These are phyloP conservation scores for Desmodesmus armatus DNA, from an alignment of 139 green algal genomes.

Conservation along the genomic window DNA sequence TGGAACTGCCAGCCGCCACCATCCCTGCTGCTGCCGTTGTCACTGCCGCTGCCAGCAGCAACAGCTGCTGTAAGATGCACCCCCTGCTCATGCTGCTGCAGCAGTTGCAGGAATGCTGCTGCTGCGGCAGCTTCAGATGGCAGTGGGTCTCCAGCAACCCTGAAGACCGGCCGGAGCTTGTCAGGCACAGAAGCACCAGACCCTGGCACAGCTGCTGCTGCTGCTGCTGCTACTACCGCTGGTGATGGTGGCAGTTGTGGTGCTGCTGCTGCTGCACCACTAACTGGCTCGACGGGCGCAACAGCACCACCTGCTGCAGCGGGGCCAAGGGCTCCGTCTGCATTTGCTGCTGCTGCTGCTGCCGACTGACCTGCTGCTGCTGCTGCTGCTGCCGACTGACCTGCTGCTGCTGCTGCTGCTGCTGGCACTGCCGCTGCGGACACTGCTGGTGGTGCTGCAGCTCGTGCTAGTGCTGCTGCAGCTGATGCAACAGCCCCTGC, in stretches of 20 bases:
- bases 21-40: background rate
- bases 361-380: background rate
- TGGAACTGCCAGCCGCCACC: no score
- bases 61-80: background rate
- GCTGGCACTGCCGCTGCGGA: background rate
- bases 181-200: no score
- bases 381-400: no score
- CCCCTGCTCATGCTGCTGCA: background rate
- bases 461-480: slow-evolving; percentile 1
- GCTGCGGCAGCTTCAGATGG: no score
- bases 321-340: background rate
- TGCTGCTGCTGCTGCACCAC: background rate
- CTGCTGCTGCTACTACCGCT: background rate
- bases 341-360: background rate
- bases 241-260: background rate
- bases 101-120: background rate
- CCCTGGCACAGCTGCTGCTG: background rate
- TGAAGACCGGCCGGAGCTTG: no score
- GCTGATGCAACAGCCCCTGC: background rate
- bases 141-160: no score
- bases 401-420: slow-evolving; percentile 20
- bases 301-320: background rate
- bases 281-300: background rate
- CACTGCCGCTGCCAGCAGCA: background rate
- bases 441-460: background rate